Evolutionary conservation across 75 land plant species (phyloP).

Genomic region (Gnetum montanum): DNA sequence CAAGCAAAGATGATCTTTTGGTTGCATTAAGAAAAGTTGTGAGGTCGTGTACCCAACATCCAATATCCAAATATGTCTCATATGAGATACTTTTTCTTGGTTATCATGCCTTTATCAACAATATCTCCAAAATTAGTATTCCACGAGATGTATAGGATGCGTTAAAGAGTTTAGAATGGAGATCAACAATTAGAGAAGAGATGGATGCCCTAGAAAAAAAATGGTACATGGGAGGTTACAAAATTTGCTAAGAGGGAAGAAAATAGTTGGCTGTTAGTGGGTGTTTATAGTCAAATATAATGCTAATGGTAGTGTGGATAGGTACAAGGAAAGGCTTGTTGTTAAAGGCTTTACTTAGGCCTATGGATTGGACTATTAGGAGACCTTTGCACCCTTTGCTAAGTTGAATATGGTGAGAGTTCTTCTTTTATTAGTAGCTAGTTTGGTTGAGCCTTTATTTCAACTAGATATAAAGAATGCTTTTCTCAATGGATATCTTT

Average conservation of each 20-base stretch:
- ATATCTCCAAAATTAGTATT: not conserved
- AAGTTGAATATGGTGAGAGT: too few relatives aligned
- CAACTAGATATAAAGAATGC: conserved; percentile 22
- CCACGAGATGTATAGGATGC: conserved; percentile 9
- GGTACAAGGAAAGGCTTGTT: too few relatives aligned
- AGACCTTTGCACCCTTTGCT: conserved; percentile 12
- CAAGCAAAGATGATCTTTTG: too few relatives aligned
- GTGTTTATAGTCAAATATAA: conserved; percentile 13
- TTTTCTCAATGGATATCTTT: conserved; percentile 12
- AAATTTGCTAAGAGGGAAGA: conserved; percentile 10
- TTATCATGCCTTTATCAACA: not conserved
- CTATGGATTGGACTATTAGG: conserved; percentile 13
- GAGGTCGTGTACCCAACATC: conserved; percentile 1
- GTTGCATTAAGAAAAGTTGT: not conserved
- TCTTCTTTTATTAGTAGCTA: conserved; percentile 9
- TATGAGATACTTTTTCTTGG: not conserved
- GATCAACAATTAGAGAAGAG: too few relatives aligned
- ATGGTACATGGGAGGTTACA: too few relatives aligned
- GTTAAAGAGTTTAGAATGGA: conserved; percentile 9
- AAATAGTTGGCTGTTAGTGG: conserved; percentile 10
- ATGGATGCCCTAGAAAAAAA: too few relatives aligned
- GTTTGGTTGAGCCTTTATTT: not conserved
- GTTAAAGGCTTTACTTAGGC: conserved; percentile 14
- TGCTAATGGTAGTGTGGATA: conserved; percentile 14
- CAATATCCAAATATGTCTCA: not conserved